These are phyloP conservation scores for Lactarius trivialis DNA, from an alignment of 768 basidiomycete genomes.

Conservation along the genomic window DNA sequence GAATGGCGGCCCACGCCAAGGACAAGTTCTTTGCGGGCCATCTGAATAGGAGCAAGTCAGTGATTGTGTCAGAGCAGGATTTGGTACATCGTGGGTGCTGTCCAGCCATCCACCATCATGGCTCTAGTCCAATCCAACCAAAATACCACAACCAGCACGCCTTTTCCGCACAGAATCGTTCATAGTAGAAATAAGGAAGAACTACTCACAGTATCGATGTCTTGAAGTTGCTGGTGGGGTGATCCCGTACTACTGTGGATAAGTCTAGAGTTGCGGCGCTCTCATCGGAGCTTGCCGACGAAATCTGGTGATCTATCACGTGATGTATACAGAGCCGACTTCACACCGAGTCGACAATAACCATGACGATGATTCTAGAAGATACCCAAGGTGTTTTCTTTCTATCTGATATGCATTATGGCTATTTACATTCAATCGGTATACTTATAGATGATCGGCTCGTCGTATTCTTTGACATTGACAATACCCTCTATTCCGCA, in stretches of 20 bases:
- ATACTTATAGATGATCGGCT: conserved; percentile 43
- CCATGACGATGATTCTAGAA: conserved; percentile 11
- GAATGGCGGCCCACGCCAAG: conserved; percentile 78
- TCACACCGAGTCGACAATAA: not conserved
- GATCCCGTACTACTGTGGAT: conserved; percentile 7
- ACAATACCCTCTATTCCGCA: conserved; percentile 82
- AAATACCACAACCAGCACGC: not conserved
- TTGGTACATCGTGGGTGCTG: conserved; percentile 32
- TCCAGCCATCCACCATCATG: conserved; percentile 31
- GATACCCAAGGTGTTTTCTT: conserved; percentile 8
- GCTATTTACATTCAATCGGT: not conserved
- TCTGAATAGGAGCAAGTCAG: conserved; percentile 36
- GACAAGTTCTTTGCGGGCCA: conserved; percentile 84
- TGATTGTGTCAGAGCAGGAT: not conserved
- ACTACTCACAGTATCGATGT: conserved; percentile 37
- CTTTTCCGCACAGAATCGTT: not conserved
- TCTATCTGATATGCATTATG: not conserved
- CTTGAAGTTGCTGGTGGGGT: conserved; percentile 38
- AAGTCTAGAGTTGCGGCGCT: conserved; percentile 16
- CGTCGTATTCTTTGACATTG: conserved; percentile 79
- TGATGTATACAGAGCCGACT: not conserved
- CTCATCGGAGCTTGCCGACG: conserved; percentile 16
- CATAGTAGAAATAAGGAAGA: conserved; percentile 23
- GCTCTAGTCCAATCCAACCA: conserved; percentile 17
- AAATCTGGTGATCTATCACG: not conserved